phyloP scores from a whole-genome alignment of 805 yeast genomes.

The Clavispora fructus region DNA sequence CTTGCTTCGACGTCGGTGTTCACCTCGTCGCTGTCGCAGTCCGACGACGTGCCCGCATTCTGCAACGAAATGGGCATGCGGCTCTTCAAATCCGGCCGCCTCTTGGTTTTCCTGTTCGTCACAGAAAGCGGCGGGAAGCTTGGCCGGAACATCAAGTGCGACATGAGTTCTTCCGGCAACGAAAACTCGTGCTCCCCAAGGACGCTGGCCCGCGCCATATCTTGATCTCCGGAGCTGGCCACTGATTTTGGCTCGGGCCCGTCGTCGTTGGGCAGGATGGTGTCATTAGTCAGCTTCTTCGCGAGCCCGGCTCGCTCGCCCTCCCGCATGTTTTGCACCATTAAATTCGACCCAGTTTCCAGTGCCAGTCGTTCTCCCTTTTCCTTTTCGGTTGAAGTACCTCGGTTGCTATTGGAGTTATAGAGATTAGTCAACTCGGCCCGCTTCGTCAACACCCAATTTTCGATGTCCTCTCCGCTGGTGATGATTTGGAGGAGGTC shows the following conservation, averaged over 20 bases:
- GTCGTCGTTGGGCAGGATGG: background rate
- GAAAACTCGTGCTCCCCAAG: conserved; percentile 29
- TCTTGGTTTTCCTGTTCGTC: conserved; percentile 17
- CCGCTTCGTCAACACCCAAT: conserved; percentile 47
- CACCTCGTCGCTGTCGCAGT: conserved; percentile 15
- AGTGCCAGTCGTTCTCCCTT: background rate
- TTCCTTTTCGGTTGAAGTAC: conserved; percentile 5
- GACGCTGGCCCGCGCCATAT: conserved; percentile 5
- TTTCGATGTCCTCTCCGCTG: conserved; percentile 42
- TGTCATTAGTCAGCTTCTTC: too few species aligned
- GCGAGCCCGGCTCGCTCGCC: background rate
- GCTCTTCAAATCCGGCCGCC: conserved; percentile 4
- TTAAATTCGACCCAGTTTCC: too few species aligned
- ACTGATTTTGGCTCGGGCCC: background rate
- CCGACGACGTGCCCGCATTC: conserved; percentile 12
- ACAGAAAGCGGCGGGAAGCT: conserved; percentile 37
- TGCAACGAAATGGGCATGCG: conserved; percentile 1
- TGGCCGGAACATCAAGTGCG: conserved; percentile 26
- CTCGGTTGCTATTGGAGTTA: background rate
- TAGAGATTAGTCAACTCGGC: conserved; percentile 32
- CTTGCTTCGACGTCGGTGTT: conserved; percentile 12
- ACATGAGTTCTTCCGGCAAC: conserved; percentile 22
- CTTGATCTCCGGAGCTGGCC: background rate
- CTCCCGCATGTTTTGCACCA: too few species aligned
- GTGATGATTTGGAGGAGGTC: conserved; percentile 45